Base-by-base conservation (phyloP, 495 filamentous ascomycete species). In the Amphirosellinia nigrospora region DNA sequence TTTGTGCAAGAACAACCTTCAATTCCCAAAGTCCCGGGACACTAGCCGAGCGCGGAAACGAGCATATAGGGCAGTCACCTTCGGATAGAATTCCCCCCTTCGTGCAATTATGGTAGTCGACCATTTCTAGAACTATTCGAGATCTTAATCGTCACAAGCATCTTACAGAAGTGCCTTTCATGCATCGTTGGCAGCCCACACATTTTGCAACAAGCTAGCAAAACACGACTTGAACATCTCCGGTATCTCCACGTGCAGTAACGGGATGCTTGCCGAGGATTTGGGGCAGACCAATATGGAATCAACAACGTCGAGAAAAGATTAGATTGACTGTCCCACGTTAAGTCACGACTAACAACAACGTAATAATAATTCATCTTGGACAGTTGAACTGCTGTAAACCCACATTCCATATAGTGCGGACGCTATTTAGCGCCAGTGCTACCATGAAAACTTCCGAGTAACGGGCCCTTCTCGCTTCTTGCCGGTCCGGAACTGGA, bases 291-390 rank as follows among this genome's bases (percentile, higher is more conserved):
- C 3, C 11, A 58, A 30, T 15, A 36, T 58, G 8, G 3, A 2
- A 36, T 19, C 3, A 36, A 36, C 26, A 0, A 11, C 3, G 32
- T 36, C 9, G 6, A 32, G 3, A 58, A 58, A 58, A 15, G 21
- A 56, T 58, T 32, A 16, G 19, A 58, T 10, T 13, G 32, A 21
- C 15, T 21, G 2, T n/a, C 7, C 55, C 55, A 19, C 11, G 8
- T 36, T 21, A 32, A 36, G 15, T 36, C 30, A 36, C 16, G 11
- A 5, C 55, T 21, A 58, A 58, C 30, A 21, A 36, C 23, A 36
- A 58, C 55, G 55, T 34, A 58, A 58, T 34, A n/a, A 58, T 58
- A 58, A n/a, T 34, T 19, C 9, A 58, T 36, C 19, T 58, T 58
- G 55, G 16, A n/a, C 19, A 58, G n/a, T 58, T 36, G 8, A 16